phyloP scores from a whole-genome alignment of 208 protist genomes.

The Angomonas desouzai region DNA sequence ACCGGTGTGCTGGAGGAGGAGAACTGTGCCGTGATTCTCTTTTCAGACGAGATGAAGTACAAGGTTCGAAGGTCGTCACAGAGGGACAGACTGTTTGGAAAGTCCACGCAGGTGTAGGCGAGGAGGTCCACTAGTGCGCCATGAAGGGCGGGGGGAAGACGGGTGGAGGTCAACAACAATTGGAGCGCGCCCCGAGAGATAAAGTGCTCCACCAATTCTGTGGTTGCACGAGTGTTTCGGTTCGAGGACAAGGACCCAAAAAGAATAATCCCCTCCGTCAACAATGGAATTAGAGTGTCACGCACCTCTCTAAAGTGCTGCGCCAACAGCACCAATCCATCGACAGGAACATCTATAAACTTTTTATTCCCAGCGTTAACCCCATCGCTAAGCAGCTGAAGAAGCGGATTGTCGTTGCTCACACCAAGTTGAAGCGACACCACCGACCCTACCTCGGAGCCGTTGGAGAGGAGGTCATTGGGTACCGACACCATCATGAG shows the following conservation, averaged over 20 bases:
- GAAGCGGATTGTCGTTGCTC: slow-evolving; percentile 17
- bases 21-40: slow-evolving; percentile 6
- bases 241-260: slow-evolving; percentile 29
- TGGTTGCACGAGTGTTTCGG: slow-evolving; percentile 12
- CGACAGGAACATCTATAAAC: slow-evolving; percentile 30
- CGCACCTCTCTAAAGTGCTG: slow-evolving; percentile 30
- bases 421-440: slow-evolving; percentile 23
- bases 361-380: slow-evolving; percentile 3
- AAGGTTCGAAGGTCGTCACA: slow-evolving; percentile 28
- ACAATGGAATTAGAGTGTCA: slow-evolving; percentile 31
- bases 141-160: slow-evolving; percentile 26
- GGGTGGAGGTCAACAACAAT: slow-evolving; percentile 17
- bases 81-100: slow-evolving; percentile 19
- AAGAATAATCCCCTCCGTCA: slow-evolving; percentile 28
- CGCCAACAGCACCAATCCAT: slow-evolving; percentile 22
- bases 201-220: slow-evolving; percentile 26
- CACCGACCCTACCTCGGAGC: slow-evolving; percentile 2
- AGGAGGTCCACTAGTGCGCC: slow-evolving; percentile 36
- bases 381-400: slow-evolving; percentile 24
- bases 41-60: slow-evolving; percentile 22
- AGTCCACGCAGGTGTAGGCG: slow-evolving; percentile 24
- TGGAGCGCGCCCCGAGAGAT: slow-evolving; percentile 28
- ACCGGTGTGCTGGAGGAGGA: slow-evolving; percentile 12
- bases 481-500: slow-evolving; percentile 27
- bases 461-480: slow-evolving; percentile 23